Evolutionary conservation across 2,329 filamentous ascomycete genomes (phyloP).

Genomic region (Cryphonectria radicalis): DNA sequence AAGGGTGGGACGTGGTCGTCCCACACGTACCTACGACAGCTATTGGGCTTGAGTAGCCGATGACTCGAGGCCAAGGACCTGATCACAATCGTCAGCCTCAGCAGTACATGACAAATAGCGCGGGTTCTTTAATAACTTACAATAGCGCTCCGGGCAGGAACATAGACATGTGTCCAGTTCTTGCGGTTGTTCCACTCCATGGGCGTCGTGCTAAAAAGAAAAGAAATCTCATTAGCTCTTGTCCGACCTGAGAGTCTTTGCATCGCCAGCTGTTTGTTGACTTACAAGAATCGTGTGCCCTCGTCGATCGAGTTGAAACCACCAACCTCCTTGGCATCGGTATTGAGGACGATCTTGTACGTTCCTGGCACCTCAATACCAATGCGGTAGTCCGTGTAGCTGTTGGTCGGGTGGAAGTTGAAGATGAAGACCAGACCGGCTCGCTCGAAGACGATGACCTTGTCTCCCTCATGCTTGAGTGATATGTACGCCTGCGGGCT

Average conservation of each 20-base stretch:
- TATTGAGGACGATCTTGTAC: constrained; percentile 84
- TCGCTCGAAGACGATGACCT: constrained; percentile 94
- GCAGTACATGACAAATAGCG: not conserved
- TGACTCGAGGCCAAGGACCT: constrained; percentile 60
- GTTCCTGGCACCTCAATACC: constrained; percentile 84
- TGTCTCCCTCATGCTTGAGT: constrained; percentile 91
- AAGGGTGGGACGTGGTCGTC: not conserved
- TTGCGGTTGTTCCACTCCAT: constrained; percentile 87
- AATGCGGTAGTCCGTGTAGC: constrained; percentile 90
- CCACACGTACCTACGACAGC: not conserved
- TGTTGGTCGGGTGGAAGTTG: constrained; percentile 87
- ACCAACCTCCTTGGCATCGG: constrained; percentile 77
- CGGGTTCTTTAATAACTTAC: constrained; percentile 54
- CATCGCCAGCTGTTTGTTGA: not conserved
- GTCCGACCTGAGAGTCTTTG: not conserved
- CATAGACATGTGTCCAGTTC: constrained; percentile 93
- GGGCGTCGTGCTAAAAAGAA: constrained; percentile 65
- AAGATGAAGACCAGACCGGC: constrained; percentile 91
- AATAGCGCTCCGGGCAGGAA: constrained; percentile 81
- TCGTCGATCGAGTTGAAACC: constrained; percentile 79
- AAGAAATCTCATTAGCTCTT: not conserved
- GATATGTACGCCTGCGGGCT: constrained; percentile 87
- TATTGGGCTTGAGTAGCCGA: constrained; percentile 37
- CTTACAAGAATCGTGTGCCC: constrained; percentile 76
- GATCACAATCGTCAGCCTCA: constrained; percentile 30